Evolutionary conservation across 176 grass and related monocot species (phyloP), one percentile per base, ranked within the genome.

Genomic region (Zea luxurians): DNA sequence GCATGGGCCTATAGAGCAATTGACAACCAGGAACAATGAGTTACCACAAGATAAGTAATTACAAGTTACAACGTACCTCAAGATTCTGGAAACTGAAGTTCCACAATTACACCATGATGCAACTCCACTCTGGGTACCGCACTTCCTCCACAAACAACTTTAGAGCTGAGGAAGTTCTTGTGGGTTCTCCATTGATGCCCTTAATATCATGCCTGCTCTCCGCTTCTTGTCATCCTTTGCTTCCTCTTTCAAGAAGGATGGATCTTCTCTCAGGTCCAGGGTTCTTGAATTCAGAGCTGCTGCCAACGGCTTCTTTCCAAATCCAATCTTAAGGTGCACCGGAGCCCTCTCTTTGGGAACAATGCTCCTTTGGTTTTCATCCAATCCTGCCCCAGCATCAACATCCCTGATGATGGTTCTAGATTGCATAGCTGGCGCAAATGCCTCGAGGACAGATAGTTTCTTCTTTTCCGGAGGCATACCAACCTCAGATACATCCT

Each of bases 181-280:
- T 12, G 86, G 79, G 66, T 88, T 90, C 70, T 97, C 93, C 53
- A 97, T 93, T 46, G 90, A 85, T 83, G 83, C 85, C 73, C 88
- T 93, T 6, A 97, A 69, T 90, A 93, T 93, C 76, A 97, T 76
- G 45, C 91, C 90, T 4, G 93, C 90, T 70, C 88, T 93, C 48
- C 77, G 83, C 83, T 97, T 97, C 77, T 74, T 77, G 21, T 90
- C 86, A 85, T 93, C 90, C 80, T 88, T 97, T 62, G 74, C 70
- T 85, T 93, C 88, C 82, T 97, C 88, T 75, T 78, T 92, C 78
- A 89, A 60, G 64, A 87, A 88, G 1, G 71, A 80, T 0, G 83
- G 89, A 85, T 90, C 93, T 20, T 90, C 88, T 68, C 88, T 83
- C 36, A 76, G 20, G 86, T 84, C 82, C 83, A 79, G n/a, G 52